These are phyloP conservation scores for Tuber aestivum DNA, from an alignment of 495 filamentous ascomycete species.

Conservation along the genomic window DNA sequence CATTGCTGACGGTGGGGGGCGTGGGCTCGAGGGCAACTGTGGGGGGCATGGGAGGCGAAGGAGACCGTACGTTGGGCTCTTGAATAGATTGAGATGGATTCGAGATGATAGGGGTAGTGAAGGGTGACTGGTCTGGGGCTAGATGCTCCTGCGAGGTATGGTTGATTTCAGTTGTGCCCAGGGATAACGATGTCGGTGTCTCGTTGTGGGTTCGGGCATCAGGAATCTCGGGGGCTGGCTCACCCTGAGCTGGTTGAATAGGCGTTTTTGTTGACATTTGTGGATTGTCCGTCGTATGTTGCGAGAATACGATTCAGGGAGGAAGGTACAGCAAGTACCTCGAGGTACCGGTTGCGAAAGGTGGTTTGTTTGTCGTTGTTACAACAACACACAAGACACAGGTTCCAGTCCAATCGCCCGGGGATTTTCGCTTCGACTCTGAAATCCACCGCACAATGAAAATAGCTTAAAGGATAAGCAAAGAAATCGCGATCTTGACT, in stretches of 20 bases:
- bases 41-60: conserved; percentile 17
- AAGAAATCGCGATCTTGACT: not conserved
- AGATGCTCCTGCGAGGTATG: not conserved
- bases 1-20: conserved; percentile 5
- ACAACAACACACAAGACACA: conserved; percentile 1
- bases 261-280: not conserved
- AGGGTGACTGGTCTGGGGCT: not conserved
- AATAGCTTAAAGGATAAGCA: not conserved
- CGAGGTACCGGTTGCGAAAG: not conserved
- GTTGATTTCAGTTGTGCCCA: conserved; percentile 1
- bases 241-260: conserved; percentile 1
- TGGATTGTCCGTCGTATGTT: not conserved
- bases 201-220: not conserved
- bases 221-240: not conserved
- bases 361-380: not conserved
- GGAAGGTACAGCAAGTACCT: not conserved
- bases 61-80: not conserved
- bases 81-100: not conserved
- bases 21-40: conserved; percentile 38
- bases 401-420: not conserved
- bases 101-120: not conserved
- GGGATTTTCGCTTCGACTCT: not conserved
- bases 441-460: not conserved
- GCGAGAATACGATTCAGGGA: not conserved
- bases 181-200: not conserved